Evolutionary conservation across 78 protist species (phyloP), one percentile per base, ranked within the genome.

Genomic region (Isochrysis galbana): DNA sequence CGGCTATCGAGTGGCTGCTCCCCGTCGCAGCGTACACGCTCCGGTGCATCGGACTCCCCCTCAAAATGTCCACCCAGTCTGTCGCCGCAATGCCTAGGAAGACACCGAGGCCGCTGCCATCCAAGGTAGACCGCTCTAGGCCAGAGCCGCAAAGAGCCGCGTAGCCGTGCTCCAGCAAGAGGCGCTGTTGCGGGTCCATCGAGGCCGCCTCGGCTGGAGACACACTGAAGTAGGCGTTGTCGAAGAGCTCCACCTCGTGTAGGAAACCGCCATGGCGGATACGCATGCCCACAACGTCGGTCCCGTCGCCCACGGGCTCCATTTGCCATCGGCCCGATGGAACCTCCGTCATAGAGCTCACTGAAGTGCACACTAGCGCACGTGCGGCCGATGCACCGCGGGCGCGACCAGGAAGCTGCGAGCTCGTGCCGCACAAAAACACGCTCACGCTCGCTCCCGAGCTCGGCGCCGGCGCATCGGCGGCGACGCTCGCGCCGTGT

Each of bases 141-240:
- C 69, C 39, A 29, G 72, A 29, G 5, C 14, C 5, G 21, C 1
- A 38, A 22, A 87, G 44, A 4, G 90, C 90, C 41, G 3, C 90
- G 39, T 23, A 38, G 29, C 38, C 34, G 1, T 17, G 25, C 41
- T 87, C 90, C 46, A 47, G 42, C n/a, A 87, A 1, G 14, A 87
- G 34, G 10, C 90, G 90, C 74, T 87, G 90, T 39, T 87, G 61
- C 11, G 90, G 90, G 39, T 87, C 90, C 90, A 87, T 87, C 32
- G 70, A 7, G 3, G n/a, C 51, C 42, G 90, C 90, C 70, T 87
- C 90, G 4, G 55, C 39, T 25, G 41, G n/a, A 32, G 61, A 26
- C 41, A 83, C 34, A 87, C 41, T 5, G 83, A 92, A 84, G 14
- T 44, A 29, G 44, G 32, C 80, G 34, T 70, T 42, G 45, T 92